phyloP scores from a whole-genome alignment of 2,329 filamentous ascomycete species.

The Neoarthrinium moseri region DNA sequence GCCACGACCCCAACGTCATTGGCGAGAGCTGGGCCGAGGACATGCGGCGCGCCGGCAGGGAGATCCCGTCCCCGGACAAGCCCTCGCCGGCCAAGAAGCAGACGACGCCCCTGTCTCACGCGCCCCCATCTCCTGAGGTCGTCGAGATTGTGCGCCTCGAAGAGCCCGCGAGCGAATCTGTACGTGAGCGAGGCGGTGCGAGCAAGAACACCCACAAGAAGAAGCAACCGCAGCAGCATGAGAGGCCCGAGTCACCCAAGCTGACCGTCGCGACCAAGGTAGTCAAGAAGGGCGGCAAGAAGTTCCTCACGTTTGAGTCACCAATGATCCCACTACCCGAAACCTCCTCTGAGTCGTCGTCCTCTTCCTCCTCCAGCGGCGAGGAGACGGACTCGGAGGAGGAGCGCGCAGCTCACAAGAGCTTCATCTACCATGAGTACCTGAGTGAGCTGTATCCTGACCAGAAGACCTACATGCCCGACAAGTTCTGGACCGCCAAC shows the following conservation, averaged over 20 bases:
- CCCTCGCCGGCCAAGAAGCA: background rate
- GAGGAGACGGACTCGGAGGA: slow-evolving; percentile 3
- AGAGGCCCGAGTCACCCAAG: background rate
- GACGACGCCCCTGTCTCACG: background rate
- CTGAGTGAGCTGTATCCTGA: slow-evolving; percentile 15
- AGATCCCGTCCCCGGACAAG: slow-evolving; percentile 1
- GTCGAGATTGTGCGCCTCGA: background rate
- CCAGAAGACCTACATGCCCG: slow-evolving; percentile 15
- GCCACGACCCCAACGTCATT: background rate
- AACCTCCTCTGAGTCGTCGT: slow-evolving; percentile 1
- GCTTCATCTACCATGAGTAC: slow-evolving; percentile 15
- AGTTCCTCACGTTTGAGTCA: slow-evolving; percentile 11
- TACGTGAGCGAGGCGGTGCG: background rate
- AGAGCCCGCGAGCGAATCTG: background rate
- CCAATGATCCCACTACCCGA: too few relatives aligned
- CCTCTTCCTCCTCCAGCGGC: background rate
- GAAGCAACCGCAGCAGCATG: background rate
- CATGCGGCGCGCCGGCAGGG: background rate
- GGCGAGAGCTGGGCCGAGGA: slow-evolving; percentile 8
- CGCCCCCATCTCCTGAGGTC: background rate
- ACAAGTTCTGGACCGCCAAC: slow-evolving; percentile 19
- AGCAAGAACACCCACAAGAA: background rate
- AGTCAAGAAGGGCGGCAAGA: background rate
- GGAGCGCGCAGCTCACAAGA: slow-evolving; percentile 13
- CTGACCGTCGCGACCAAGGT: background rate